Evolutionary conservation across 2,329 filamentous ascomycete genomes (phyloP).

Genomic region (Graphilbum ipis-grandicollis): DNA sequence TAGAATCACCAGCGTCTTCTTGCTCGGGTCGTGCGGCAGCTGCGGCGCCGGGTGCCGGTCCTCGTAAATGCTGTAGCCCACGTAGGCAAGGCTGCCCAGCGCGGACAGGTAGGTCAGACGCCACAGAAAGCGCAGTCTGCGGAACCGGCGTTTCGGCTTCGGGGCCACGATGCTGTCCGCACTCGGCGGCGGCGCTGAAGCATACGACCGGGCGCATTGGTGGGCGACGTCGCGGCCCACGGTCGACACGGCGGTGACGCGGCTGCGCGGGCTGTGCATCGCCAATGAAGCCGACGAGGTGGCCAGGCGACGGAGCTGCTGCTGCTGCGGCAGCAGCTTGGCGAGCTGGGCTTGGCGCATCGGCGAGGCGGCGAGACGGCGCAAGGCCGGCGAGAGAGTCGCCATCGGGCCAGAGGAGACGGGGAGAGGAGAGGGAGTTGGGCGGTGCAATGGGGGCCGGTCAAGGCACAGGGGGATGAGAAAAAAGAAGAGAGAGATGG

Average conservation of each 20-base stretch:
- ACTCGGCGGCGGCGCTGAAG: constrained; percentile 9
- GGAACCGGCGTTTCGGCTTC: constrained; percentile 39
- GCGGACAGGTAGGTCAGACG: constrained; percentile 62
- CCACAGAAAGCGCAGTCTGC: constrained; percentile 66
- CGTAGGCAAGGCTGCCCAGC: constrained; percentile 50
- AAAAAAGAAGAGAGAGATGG: neutral
- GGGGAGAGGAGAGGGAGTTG: neutral
- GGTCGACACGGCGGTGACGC: neutral
- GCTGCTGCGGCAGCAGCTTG: constrained; percentile 8
- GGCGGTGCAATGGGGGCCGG: neutral
- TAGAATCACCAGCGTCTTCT: constrained; percentile 94
- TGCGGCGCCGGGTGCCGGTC: constrained; percentile 72
- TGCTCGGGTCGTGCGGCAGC: constrained; percentile 58
- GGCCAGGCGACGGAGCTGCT: constrained; percentile 11
- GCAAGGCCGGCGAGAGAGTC: constrained; percentile 16
- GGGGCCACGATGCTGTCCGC: constrained; percentile 20
- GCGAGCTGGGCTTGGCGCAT: constrained; percentile 10
- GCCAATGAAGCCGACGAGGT: no score
- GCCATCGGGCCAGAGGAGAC: constrained; percentile 13
- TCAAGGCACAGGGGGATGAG: neutral
- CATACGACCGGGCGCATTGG: constrained; percentile 12
- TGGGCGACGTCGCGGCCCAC: constrained; percentile 7
- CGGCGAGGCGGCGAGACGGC: constrained; percentile 14
- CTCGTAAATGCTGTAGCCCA: constrained; percentile 68
- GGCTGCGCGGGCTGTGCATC: neutral